Evolutionary conservation across 352 stramenopile species (phyloP), one percentile per base, ranked within the genome.

Genomic region (Thalassiosira livingstoniorum): DNA sequence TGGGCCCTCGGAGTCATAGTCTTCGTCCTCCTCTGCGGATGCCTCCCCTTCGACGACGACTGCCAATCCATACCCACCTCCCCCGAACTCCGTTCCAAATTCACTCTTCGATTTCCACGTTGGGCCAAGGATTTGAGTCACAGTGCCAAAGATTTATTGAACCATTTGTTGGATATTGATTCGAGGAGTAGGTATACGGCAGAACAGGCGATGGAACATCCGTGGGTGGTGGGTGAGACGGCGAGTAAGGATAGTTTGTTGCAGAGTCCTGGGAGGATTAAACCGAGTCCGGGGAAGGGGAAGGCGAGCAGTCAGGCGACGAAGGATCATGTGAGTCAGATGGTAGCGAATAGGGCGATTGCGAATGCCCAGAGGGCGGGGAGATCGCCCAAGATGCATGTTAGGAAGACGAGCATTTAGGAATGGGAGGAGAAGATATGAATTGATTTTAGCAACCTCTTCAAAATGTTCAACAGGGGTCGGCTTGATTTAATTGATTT

Each of bases 1-100:
- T 99, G 97, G 97, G 97, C 97, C 2, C 90, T 99, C 3, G 97
- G 97, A 21, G 90, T 99, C n/a, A 99, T 99, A 75, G 96, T 98
- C 31, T 99, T 98, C 88, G 95, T 99, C 4, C 87, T 99, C 23
- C 89, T 99, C 4, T 99, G 97, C 70, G 97, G 97, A 3, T 99
- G 97, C 68, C 88, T 99, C 5, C 97, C 97, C 0, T 99, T 99
- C 86, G 98, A 99, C 86, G 97, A 99, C 85, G 97, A 99, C 83
- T 97, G 95, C 21, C 88, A 91, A 64, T 73, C 51, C n/a, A 84
- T 93, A 27, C 82, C 90, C 0, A 86, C 75, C 61, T 87, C 93
- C 43, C 77, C 88, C 47, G 77, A 89, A 10, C 66, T 92, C 0
- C 51, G 97, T 86, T 88, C 92, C 27, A 98, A 98, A 81, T 99